Conservation (phyloP, 345 rosid species). For the Lumnitzera littorea region DNA sequence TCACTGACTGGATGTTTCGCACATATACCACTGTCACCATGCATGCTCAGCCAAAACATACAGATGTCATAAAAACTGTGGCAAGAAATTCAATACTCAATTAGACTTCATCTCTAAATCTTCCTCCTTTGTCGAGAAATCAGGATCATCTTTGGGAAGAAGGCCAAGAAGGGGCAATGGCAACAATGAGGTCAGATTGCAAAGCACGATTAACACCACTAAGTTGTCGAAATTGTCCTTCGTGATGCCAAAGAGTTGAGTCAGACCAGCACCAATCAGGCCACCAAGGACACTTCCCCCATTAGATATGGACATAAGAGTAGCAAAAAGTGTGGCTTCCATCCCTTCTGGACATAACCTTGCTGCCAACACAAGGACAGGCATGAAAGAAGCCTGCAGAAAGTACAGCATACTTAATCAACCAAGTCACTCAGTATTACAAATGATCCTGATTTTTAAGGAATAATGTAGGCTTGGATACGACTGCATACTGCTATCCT, state of each 20-base stretch:
- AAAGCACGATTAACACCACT: slow-evolving; percentile 54
- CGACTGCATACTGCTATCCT: too few species aligned
- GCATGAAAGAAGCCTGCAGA: slow-evolving; percentile 92
- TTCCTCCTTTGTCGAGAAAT: slow-evolving; percentile 29
- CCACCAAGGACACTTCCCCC: slow-evolving; percentile 93
- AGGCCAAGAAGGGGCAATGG: slow-evolving; percentile 91
- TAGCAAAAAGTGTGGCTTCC: slow-evolving; percentile 97
- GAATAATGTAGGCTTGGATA: too few species aligned
- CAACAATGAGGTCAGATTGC: slow-evolving; percentile 94
- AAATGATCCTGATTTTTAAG: too few species aligned
- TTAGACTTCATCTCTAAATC: slow-evolving; percentile 76
- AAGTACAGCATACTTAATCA: slow-evolving; percentile 1
- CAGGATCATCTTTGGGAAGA: slow-evolving; percentile 49
- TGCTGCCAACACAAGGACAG: slow-evolving; percentile 88
- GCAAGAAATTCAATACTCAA: slow-evolving; percentile 17
- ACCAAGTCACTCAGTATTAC: not conserved
- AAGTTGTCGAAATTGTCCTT: slow-evolving; percentile 73
- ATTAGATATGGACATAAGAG: slow-evolving; percentile 90
- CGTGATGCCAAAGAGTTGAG: slow-evolving; percentile 73
- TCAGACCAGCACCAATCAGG: slow-evolving; percentile 79
- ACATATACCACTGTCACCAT: too few species aligned
- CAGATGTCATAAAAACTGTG: not conserved
- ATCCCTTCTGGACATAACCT: slow-evolving; percentile 93
- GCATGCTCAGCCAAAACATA: too few species aligned
- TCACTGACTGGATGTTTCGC: too few species aligned